Evolutionary conservation across 2,329 filamentous ascomycete species (phyloP), one percentile per base, ranked within the genome.

Genomic region (Fusarium sp.): DNA sequence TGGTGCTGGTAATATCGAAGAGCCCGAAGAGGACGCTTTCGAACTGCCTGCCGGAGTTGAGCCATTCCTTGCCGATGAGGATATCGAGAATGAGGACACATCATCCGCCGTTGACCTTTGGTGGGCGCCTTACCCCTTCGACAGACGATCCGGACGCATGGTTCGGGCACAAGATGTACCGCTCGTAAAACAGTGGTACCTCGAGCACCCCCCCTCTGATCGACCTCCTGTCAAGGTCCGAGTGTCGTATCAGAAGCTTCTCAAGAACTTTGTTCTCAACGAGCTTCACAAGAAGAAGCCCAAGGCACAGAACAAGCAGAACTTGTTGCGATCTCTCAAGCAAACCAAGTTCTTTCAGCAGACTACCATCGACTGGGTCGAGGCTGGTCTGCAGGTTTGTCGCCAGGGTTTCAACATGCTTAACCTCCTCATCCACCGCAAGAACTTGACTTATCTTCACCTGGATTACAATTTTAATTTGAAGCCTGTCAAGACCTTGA

Each of bases 321-420:
- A 97, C 76, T 83, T 99, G 62, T 88, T 98, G 79, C 90, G 90
- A 75, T 97, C 94, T 11, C 82, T 99, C 72, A 98, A 98, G 82
- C 91, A 94, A 73, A 99, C 96, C 50, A 99, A 99, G 78, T 99
- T 99, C 84, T 99, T 99, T 87, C 97, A 99, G 81, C 96, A 98
- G 81, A 99, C 96, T 5, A 97, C 94, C 11, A 98, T 99, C 70
- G 96, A 99, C 80, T 99, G 96, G 96, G 96, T 99, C 44, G 96
- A 99, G 83, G 96, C 97, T 75, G 96, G 97, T 83, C 87, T 99
- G 77, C 97, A 99, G 83, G 96, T 99, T 68, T 99, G 96, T 80
- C 90, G 96, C 53, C 96, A 99, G 80, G 96, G 96, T 59, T 99
- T 98, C 86, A 99, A 99, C 83, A 99, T 99, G 95, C 86, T 99